Percentiles rank a stretch among this genome's conserved stretches.
These are phyloP conservation scores for Aspergillus sp. DNA, from an alignment of 2,329 filamentous ascomycete genomes.

Conservation along the genomic window DNA sequence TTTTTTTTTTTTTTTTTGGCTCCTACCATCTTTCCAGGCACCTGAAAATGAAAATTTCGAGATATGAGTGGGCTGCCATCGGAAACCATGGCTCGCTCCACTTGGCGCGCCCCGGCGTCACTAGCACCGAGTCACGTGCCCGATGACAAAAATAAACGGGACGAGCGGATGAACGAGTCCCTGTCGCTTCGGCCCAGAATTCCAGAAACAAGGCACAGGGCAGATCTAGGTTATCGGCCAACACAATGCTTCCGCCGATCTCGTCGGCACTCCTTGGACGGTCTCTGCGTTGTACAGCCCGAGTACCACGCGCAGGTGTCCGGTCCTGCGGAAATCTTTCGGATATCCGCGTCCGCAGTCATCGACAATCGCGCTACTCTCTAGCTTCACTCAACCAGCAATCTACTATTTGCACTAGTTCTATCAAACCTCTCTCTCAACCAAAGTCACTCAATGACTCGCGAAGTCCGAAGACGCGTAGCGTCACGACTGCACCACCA, in stretches of 20 bases:
- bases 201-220: not conserved
- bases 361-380: not conserved
- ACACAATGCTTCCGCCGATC: not conserved
- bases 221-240: not conserved
- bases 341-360: not conserved
- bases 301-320: not conserved
- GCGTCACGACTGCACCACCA: slow-evolving; percentile 1
- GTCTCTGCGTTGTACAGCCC: not conserved
- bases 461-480: not conserved
- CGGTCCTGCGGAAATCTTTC: not conserved
- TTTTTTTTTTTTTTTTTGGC: not conserved
- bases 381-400: not conserved
- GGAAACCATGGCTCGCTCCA: not conserved
- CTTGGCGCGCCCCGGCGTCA: not conserved
- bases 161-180: not conserved
- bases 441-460: not conserved
- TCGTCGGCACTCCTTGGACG: not conserved
- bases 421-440: not conserved
- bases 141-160: not conserved
- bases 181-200: too few species aligned
- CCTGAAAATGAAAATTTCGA: not conserved
- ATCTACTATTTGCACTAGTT: not conserved
- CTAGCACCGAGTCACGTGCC: not conserved
- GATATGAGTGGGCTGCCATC: not conserved
- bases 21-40: not conserved